These are phyloP conservation scores for Neohortaea acidophila DNA, from an alignment of 495 filamentous ascomycete species.

Conservation along the genomic window DNA sequence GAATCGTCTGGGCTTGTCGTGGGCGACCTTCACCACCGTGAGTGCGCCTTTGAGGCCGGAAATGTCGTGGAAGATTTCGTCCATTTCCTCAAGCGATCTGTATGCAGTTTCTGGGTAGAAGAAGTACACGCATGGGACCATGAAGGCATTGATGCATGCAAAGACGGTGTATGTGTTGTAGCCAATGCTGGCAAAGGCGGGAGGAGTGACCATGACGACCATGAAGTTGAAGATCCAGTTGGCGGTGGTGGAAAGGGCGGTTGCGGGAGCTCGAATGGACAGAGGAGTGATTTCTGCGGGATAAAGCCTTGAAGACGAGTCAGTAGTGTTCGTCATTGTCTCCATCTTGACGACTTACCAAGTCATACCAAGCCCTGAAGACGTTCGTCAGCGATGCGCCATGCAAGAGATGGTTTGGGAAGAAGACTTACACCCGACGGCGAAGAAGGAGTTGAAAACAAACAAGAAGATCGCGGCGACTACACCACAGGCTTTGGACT, in stretches of 20 bases:
- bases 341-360: constrained; percentile 28
- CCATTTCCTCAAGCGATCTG: constrained; percentile 35
- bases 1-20: constrained; percentile 49
- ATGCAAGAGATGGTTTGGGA: not conserved
- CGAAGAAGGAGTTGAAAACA: constrained; percentile 46
- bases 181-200: constrained; percentile 19
- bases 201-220: constrained; percentile 24
- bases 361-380: constrained; percentile 41
- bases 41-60: constrained; percentile 26
- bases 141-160: constrained; percentile 34
- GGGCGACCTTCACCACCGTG: constrained; percentile 43
- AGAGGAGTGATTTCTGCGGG: constrained; percentile 41
- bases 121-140: constrained; percentile 39
- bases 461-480: constrained; percentile 41
- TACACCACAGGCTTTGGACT: constrained; percentile 24
- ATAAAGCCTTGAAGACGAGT: constrained; percentile 30
- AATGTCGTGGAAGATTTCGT: constrained; percentile 30
- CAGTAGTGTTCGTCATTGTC: too few relatives aligned
- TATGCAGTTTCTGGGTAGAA: constrained; percentile 46
- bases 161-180: constrained; percentile 29
- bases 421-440: too few relatives aligned
- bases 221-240: constrained; percentile 22
- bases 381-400: constrained; percentile 28
- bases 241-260: constrained; percentile 31
- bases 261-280: constrained; percentile 38